A percentile compares a stretch with the other conserved stretches of the same genome.
phyloP scores from a whole-genome alignment of 176 grass and related monocot species.

The Tillandsia leiboldiana region DNA sequence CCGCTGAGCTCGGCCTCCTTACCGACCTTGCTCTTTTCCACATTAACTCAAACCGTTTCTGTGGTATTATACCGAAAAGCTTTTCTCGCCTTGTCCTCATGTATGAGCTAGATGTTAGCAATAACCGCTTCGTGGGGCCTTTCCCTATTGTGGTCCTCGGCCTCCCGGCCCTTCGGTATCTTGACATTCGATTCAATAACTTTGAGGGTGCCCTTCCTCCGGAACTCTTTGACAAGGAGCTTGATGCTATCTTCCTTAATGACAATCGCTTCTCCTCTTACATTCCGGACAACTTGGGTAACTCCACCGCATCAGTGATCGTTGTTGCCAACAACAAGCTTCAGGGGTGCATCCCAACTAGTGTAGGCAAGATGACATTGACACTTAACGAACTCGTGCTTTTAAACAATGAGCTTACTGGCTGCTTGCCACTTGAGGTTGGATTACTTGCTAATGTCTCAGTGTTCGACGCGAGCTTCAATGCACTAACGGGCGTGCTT shows the following conservation, averaged over 20 bases:
- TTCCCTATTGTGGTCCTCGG: constrained; percentile 26
- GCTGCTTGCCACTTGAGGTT: constrained; percentile 28
- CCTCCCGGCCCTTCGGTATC: constrained; percentile 17
- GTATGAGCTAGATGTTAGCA: constrained; percentile 35
- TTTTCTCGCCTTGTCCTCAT: constrained; percentile 30
- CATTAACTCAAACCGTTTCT: constrained; percentile 38
- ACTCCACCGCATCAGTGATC: constrained; percentile 32
- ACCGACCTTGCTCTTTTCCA: constrained; percentile 31
- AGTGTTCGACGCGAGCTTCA: constrained; percentile 24
- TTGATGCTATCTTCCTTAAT: constrained; percentile 37
- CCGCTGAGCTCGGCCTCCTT: constrained; percentile 29
- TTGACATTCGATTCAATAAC: constrained; percentile 34
- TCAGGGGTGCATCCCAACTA: constrained; percentile 29
- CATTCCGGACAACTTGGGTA: constrained; percentile 36
- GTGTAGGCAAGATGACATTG: constrained; percentile 13
- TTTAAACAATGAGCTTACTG: constrained; percentile 25
- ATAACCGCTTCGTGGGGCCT: constrained; percentile 34
- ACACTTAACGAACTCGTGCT: constrained; percentile 27
- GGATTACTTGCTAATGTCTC: constrained; percentile 20
- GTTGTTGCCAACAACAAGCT: constrained; percentile 40
- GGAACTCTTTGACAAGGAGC: constrained; percentile 37
- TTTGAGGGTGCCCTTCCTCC: constrained; percentile 29
- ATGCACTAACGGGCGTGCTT: constrained; percentile 26
- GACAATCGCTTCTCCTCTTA: constrained; percentile 27
- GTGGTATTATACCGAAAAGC: constrained; percentile 35